Conservation (phyloP, 1,139 yeast genomes). For the Magnusiomyces ingens region DNA sequence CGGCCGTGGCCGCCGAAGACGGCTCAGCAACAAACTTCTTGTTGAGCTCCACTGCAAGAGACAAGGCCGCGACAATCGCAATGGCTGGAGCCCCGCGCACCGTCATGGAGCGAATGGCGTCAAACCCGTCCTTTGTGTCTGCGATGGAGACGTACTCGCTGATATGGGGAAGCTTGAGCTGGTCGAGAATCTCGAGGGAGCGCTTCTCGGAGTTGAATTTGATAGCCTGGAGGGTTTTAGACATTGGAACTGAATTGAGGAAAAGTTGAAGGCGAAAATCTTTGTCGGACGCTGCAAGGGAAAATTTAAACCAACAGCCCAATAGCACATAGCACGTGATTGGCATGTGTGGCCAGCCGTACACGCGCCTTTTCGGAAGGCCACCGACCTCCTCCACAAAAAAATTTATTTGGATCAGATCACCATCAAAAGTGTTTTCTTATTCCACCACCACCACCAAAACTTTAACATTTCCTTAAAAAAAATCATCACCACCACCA, state of each 20-base stretch:
- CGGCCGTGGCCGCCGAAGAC: slow-evolving; percentile 6
- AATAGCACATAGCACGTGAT: no score
- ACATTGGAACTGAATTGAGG: slow-evolving; percentile 6
- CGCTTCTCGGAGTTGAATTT: slow-evolving; percentile 47
- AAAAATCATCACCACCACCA: no score
- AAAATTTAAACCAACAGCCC: no score
- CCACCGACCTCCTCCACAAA: no score
- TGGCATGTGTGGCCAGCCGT: no score
- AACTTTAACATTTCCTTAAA: no score
- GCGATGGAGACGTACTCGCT: slow-evolving; percentile 58
- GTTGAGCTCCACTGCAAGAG: slow-evolving; percentile 65
- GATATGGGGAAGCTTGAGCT: slow-evolving; percentile 71
- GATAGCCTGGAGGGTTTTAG: slow-evolving; percentile 48
- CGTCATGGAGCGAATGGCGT: slow-evolving; percentile 81
- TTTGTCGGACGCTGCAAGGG: no score
- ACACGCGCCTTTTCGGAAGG: no score
- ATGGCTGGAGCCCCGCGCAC: slow-evolving; percentile 99
- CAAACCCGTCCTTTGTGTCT: slow-evolving; percentile 64
- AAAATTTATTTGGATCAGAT: no score
- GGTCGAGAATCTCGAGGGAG: slow-evolving; percentile 64
- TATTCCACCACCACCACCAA: no score
- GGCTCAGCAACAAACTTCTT: slow-evolving; percentile 8
- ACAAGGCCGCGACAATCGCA: slow-evolving; percentile 86
- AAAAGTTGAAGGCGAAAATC: no score
- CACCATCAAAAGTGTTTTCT: no score